Evolutionary conservation across 371 early-diverging fungal genomes (phyloP), one percentile per base, ranked within the genome.

Genomic region (Conidiobolus incongruus): DNA sequence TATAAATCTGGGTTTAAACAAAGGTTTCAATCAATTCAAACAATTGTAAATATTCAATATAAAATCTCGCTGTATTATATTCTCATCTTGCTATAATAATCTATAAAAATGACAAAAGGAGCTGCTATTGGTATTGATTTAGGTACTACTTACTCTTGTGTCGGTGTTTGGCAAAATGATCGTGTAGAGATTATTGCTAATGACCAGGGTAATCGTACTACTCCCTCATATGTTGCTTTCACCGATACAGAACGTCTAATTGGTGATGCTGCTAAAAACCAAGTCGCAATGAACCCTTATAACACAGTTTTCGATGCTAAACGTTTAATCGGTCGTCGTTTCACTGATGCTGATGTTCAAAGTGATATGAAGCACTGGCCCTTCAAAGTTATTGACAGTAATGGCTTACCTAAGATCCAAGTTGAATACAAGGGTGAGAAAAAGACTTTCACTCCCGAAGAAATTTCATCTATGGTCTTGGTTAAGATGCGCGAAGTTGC

Each of bases 81-180:
- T n/a, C n/a, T 30, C 30, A 10, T 30, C 30, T 30, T 13, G 13
- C 13, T 30, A 13, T 30, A 30, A 10, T 10, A n/a, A n/a, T n/a
- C n/a, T n/a, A n/a, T n/a, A n/a, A n/a, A n/a, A n/a, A 43, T 43
- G 43, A 21, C 22, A 13, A 43, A 43, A 43, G 38, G 38, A n/a
- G 29, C 52, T 51, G 47, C 65, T 54, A 67, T 83, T 62, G 84
- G 84, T 70, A 83, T 83, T 66, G 95, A 98, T 77, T 76, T 99
- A 65, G 99, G 99, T 62, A 98, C 99, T 59, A 98, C 99, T 61
- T 96, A 97, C 83, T 91, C 92, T 51, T 98, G 98, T 69, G 92
- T 97, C 55, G 95, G 85, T 62, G 90, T 90, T 43, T 92, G 86
- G 79, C 84, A 84, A 65, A 89, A 92, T 66, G 95, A 91, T 62